Percentiles rank a stretch among this genome's conserved stretches.
Conservation (phyloP, 2,329 filamentous ascomycete genomes). For the Xylaria sp. region DNA sequence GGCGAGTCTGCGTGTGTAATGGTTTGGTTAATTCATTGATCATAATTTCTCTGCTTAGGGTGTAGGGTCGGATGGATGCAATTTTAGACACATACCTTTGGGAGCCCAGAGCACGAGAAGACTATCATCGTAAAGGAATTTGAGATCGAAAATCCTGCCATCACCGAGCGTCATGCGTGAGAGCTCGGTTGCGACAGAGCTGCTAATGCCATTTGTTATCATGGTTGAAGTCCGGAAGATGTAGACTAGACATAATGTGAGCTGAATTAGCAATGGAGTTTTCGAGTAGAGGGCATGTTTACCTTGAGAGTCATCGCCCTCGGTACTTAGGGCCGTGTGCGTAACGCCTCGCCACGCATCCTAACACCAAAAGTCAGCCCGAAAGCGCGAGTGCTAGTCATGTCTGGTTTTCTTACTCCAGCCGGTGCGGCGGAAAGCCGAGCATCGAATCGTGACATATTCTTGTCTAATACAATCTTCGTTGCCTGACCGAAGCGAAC, state of each 20-base stretch:
- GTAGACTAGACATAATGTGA: constrained; percentile 51
- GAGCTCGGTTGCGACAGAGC: constrained; percentile 46
- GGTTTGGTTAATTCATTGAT: not conserved
- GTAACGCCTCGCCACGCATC: constrained; percentile 44
- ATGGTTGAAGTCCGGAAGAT: constrained; percentile 60
- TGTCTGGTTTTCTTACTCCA: constrained; percentile 44
- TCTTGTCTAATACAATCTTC: constrained; percentile 51
- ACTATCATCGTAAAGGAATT: constrained; percentile 68
- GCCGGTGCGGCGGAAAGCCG: constrained; percentile 54
- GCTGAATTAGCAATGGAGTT: not conserved
- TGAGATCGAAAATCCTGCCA: constrained; percentile 63
- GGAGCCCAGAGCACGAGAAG: constrained; percentile 63
- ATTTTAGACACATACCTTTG: constrained; percentile 44
- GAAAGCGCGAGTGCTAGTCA: not conserved
- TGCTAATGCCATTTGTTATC: constrained; percentile 65
- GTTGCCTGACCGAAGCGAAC: constrained; percentile 68
- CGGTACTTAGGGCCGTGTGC: constrained; percentile 51
- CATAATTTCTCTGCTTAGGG: not conserved
- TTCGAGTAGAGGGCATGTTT: constrained; percentile 8
- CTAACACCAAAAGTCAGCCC: constrained; percentile 36
- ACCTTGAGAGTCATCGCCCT: constrained; percentile 47
- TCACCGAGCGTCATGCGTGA: constrained; percentile 50
- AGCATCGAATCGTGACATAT: constrained; percentile 60
- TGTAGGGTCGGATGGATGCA: not conserved
- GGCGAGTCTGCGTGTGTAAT: constrained; percentile 27